Evolutionary conservation across 1,284 basidiomycete genomes (phyloP).

Genomic region (Microbotryum saponariae): DNA sequence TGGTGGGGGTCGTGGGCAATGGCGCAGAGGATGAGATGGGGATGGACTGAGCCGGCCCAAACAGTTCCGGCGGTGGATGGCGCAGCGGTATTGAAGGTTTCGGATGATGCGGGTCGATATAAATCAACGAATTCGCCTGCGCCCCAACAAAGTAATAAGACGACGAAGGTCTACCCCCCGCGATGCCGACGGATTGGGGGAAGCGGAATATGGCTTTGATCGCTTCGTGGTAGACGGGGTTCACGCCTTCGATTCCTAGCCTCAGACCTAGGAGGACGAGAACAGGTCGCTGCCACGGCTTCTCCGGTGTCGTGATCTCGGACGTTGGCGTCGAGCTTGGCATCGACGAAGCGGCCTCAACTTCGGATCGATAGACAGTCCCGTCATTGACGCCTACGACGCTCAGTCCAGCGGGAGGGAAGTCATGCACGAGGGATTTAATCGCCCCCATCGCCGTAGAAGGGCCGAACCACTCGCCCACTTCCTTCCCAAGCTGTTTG

Average conservation of each 20-base stretch:
- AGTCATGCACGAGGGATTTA: constrained; percentile 72
- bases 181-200: constrained; percentile 91
- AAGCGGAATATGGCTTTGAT: constrained; percentile 87
- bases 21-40: constrained; percentile 4
- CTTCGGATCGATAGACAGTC: constrained; percentile 75
- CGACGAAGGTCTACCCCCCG: constrained; percentile 86
- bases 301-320: neutral
- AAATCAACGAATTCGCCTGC: constrained; percentile 83
- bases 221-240: constrained; percentile 87
- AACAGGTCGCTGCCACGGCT: constrained; percentile 72
- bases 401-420: constrained; percentile 69
- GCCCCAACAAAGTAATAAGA: constrained; percentile 96
- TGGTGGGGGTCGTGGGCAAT: neutral
- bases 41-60: neutral
- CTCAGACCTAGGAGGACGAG: constrained; percentile 78
- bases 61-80: constrained; percentile 3
- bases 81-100: constrained; percentile 71
- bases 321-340: constrained; percentile 17
- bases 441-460: constrained; percentile 93
- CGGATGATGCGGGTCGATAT: constrained; percentile 90
- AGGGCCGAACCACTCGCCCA: constrained; percentile 97
- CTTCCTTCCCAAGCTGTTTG: constrained; percentile 79
- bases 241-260: constrained; percentile 84
- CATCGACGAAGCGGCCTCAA: constrained; percentile 64
- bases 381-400: constrained; percentile 78